These are phyloP conservation scores for Malbranchea zuffiana DNA, from an alignment of 2,329 filamentous ascomycete species.

Conservation along the genomic window DNA sequence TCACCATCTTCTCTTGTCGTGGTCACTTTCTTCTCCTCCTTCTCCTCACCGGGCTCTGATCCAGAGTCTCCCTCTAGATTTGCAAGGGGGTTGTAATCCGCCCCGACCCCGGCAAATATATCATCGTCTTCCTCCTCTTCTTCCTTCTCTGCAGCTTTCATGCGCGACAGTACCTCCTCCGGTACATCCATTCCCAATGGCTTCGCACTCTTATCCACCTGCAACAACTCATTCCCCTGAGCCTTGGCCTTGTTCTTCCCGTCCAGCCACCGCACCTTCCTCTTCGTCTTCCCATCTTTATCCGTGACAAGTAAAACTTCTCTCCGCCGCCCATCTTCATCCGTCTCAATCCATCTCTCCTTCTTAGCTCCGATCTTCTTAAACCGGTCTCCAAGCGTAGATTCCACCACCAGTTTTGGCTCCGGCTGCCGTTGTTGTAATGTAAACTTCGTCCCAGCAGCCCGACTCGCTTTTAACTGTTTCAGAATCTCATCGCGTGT, in stretches of 20 bases:
- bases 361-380: constrained; percentile 43
- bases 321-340: constrained; percentile 41
- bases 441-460: constrained; percentile 30
- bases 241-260: constrained; percentile 27
- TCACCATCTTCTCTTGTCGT: neutral
- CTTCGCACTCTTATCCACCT: constrained; percentile 36
- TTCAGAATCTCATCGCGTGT: constrained; percentile 49
- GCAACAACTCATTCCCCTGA: constrained; percentile 27
- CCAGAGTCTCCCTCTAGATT: constrained; percentile 39
- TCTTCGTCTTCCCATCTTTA: constrained; percentile 50
- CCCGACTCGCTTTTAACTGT: constrained; percentile 46
- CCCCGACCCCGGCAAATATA: constrained; percentile 52
- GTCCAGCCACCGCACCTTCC: constrained; percentile 47
- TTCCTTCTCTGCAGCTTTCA: constrained; percentile 22
- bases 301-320: constrained; percentile 51
- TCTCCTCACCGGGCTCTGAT: constrained; percentile 27
- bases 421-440: constrained; percentile 34
- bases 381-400: constrained; percentile 43
- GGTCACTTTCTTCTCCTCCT: constrained; percentile 21
- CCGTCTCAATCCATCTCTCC: constrained; percentile 44
- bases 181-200: constrained; percentile 44
- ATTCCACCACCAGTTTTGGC: too few relatives aligned
- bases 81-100: constrained; percentile 50
- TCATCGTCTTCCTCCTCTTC: constrained; percentile 47
- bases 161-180: constrained; percentile 30